Conservation (phyloP, 169 alveolate genomes). For the Theileria sp. region DNA sequence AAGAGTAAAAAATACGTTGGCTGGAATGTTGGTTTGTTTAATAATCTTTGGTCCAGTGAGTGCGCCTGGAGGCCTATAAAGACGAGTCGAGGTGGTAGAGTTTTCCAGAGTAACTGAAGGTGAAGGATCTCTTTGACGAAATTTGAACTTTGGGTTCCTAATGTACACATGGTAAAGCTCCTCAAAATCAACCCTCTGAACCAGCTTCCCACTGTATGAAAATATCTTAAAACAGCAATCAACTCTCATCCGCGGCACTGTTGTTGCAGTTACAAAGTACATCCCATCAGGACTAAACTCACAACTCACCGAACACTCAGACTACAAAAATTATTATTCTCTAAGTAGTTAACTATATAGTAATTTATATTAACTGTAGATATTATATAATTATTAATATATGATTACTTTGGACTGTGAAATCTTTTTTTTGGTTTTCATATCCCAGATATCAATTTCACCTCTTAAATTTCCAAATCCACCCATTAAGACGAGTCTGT, state of each 20-base stretch:
- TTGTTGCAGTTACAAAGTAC: slow-evolving; percentile 83
- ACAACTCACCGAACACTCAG: slow-evolving; percentile 76
- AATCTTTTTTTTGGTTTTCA: slow-evolving; percentile 65
- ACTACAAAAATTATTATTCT: slow-evolving; percentile 7
- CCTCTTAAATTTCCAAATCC: slow-evolving; percentile 92
- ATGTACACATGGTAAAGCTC: slow-evolving; percentile 68
- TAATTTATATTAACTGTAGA: background rate
- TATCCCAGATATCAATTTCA: slow-evolving; percentile 87
- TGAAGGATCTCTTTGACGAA: slow-evolving; percentile 62
- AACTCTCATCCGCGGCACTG: slow-evolving; percentile 87
- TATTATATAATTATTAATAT: background rate
- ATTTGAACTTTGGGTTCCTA: slow-evolving; percentile 34
- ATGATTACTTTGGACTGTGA: slow-evolving; percentile 65
- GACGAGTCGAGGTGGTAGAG: slow-evolving; percentile 45
- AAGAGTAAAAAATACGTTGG: slow-evolving; percentile 9
- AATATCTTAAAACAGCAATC: slow-evolving; percentile 83
- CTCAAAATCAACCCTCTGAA: slow-evolving; percentile 64
- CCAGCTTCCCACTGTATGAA: slow-evolving; percentile 74
- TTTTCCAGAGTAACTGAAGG: slow-evolving; percentile 42
- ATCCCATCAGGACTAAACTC: slow-evolving; percentile 77
- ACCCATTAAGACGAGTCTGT: slow-evolving; percentile 78
- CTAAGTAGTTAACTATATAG: too few relatives aligned
- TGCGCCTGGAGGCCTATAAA: slow-evolving; percentile 77
- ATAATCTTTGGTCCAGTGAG: slow-evolving; percentile 19
- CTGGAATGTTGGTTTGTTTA: slow-evolving; percentile 12